Evolutionary conservation across 1,284 basidiomycete genomes (phyloP).

Genomic region (Hymenochaete sp.): DNA sequence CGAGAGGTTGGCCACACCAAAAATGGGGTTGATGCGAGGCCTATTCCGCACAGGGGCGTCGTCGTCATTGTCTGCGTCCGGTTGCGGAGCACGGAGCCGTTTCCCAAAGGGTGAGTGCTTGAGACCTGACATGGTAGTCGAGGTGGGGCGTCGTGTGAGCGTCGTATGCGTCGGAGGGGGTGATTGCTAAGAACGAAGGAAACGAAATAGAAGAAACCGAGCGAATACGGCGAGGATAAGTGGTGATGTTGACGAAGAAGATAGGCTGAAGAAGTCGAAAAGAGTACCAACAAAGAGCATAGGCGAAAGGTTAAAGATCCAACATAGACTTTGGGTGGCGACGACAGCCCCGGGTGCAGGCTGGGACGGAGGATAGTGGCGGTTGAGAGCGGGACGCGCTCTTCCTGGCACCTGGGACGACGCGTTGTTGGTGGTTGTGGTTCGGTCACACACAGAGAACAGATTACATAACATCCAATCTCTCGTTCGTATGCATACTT

Average conservation of each 20-base stretch:
- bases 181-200: neutral
- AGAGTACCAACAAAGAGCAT: slow-evolving; percentile 7
- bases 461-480: no score
- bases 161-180: neutral
- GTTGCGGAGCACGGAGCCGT: slow-evolving; percentile 58
- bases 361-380: slow-evolving; percentile 14
- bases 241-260: slow-evolving; percentile 1
- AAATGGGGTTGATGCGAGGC: slow-evolving; percentile 46
- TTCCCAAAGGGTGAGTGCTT: slow-evolving; percentile 77
- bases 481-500: no score
- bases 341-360: slow-evolving; percentile 7
- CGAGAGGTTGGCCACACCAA: slow-evolving; percentile 36
- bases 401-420: neutral
- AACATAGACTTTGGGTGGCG: slow-evolving; percentile 6
- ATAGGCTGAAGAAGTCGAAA: slow-evolving; percentile 2
- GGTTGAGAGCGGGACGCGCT: slow-evolving; percentile 8
- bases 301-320: slow-evolving; percentile 3
- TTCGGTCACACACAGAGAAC: neutral
- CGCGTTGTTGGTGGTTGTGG: slow-evolving; percentile 10
- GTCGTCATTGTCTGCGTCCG: slow-evolving; percentile 42
- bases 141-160: slow-evolving; percentile 9
- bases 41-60: slow-evolving; percentile 37
- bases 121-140: slow-evolving; percentile 52
- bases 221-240: neutral
- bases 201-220: neutral